Percentiles rank a stretch among this genome's conserved stretches.
Conservation (phyloP, 805 yeast genomes). For the Nakazawaea laoshanensis region DNA sequence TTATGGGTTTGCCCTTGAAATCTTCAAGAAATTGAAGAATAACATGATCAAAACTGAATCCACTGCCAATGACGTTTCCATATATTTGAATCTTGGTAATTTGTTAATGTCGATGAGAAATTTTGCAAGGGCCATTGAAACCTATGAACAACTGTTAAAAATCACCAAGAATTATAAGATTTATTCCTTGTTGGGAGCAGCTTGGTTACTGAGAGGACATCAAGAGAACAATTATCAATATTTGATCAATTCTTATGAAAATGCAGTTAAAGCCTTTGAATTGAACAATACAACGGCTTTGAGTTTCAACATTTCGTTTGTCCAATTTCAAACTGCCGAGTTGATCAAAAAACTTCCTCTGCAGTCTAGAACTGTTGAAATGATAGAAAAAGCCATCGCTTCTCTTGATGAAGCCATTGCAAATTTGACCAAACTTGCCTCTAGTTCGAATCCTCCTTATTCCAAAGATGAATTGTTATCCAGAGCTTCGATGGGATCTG, state of each 20-base stretch:
- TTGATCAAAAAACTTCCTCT: slow-evolving; percentile 54
- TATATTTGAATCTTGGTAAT: slow-evolving; percentile 82
- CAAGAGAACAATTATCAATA: slow-evolving; percentile 57
- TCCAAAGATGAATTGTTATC: slow-evolving; percentile 73
- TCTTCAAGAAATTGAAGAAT: slow-evolving; percentile 83
- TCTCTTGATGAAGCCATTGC: slow-evolving; percentile 58
- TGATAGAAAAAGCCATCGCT: slow-evolving; percentile 44
- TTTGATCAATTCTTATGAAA: slow-evolving; percentile 53
- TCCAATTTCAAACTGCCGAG: slow-evolving; percentile 84
- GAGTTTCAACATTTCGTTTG: slow-evolving; percentile 73
- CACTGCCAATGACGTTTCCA: slow-evolving; percentile 74
- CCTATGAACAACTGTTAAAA: slow-evolving; percentile 74
- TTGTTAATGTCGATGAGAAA: slow-evolving; percentile 77
- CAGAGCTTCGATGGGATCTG: slow-evolving; percentile 79
- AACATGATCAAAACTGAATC: slow-evolving; percentile 10
- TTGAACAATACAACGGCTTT: slow-evolving; percentile 34
- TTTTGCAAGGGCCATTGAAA: slow-evolving; percentile 78
- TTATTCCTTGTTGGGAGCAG: slow-evolving; percentile 70
- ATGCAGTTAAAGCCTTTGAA: slow-evolving; percentile 48
- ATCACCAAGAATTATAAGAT: slow-evolving; percentile 61
- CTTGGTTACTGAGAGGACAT: slow-evolving; percentile 77
- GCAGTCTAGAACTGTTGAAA: slow-evolving; percentile 52
- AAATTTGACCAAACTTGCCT: slow-evolving; percentile 50
- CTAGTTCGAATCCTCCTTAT: slow-evolving; percentile 60
- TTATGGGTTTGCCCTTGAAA: slow-evolving; percentile 68